Percentiles rank a stretch among this genome's conserved stretches.
These are phyloP conservation scores for Colletotrichum lupini DNA, from an alignment of 2,329 filamentous ascomycete genomes.

Conservation along the genomic window DNA sequence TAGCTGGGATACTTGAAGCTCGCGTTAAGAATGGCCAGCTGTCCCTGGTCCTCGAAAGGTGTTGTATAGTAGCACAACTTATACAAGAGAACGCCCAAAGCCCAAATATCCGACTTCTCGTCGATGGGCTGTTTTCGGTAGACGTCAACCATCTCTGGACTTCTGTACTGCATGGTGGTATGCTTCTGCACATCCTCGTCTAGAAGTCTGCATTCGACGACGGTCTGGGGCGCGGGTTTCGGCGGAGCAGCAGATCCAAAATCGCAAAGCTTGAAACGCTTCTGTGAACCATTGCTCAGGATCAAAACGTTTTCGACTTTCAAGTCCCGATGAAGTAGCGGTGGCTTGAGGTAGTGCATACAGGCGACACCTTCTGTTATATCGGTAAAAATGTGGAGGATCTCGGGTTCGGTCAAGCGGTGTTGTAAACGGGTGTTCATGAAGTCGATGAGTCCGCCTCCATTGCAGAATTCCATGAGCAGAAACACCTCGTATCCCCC, in stretches of 20 bases:
- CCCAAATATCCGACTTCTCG: slow-evolving; percentile 99
- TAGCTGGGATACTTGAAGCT: slow-evolving; percentile 92
- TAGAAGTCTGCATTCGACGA: slow-evolving; percentile 88
- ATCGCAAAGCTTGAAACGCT: slow-evolving; percentile 95
- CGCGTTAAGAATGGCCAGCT: slow-evolving; percentile 96
- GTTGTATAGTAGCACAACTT: slow-evolving; percentile 99
- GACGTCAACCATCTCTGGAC: slow-evolving; percentile 98
- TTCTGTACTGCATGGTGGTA: slow-evolving; percentile 96
- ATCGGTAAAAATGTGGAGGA: slow-evolving; percentile 95
- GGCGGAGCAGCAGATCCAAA: slow-evolving; percentile 93
- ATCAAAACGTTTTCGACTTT: slow-evolving; percentile 99
- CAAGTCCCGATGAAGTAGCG: slow-evolving; percentile 90
- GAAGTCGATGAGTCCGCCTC: slow-evolving; percentile 96
- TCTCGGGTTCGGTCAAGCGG: slow-evolving; percentile 95
- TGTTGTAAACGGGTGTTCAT: slow-evolving; percentile 99
- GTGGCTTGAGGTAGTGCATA: slow-evolving; percentile 98
- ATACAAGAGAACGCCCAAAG: slow-evolving; percentile 92
- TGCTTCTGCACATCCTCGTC: slow-evolving; percentile 98
- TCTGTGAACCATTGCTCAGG: slow-evolving; percentile 71
- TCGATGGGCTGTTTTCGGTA: slow-evolving; percentile 97
- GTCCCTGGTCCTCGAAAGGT: slow-evolving; percentile 96
- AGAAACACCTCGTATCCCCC: slow-evolving; percentile 98
- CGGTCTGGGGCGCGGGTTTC: slow-evolving; percentile 84
- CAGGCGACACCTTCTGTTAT: slow-evolving; percentile 96
- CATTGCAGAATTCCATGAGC: slow-evolving; percentile 97